Percentiles rank a stretch among this genome's conserved stretches.
These are phyloP conservation scores for Acidomyces sp. DNA, from an alignment of 495 filamentous ascomycete species.

Conservation along the genomic window DNA sequence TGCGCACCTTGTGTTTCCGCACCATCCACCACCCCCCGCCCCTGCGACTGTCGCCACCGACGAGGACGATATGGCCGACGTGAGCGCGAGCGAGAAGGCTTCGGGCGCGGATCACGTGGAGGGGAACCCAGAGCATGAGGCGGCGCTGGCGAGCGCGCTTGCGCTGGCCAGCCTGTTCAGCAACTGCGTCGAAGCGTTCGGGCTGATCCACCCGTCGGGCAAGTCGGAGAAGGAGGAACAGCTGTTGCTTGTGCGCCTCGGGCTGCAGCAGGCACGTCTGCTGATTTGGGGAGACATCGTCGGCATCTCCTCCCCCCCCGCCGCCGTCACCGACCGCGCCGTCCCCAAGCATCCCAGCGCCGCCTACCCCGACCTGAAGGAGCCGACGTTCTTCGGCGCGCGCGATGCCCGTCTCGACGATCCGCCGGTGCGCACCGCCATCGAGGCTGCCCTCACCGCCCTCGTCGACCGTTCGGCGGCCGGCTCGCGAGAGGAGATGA, in stretches of 20 bases:
- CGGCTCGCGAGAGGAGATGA: constrained; percentile 22
- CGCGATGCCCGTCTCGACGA: constrained; percentile 25
- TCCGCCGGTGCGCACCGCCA: constrained; percentile 6
- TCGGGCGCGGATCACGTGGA: constrained; percentile 8
- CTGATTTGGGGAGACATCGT: constrained; percentile 28
- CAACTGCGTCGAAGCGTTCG: constrained; percentile 29
- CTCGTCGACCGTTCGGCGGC: constrained; percentile 14
- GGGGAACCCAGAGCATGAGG: constrained; percentile 15
- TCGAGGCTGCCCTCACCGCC: constrained; percentile 17
- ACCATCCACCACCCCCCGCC: no score
- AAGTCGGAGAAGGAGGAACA: constrained; percentile 22
- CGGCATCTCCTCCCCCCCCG: constrained; percentile 25
- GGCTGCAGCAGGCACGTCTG: constrained; percentile 27
- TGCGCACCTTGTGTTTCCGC: no score
- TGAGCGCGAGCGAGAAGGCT: no score
- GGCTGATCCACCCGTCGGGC: constrained; percentile 22
- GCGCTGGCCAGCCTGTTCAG: constrained; percentile 27
- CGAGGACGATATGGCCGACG: no score
- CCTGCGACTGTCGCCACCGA: no score
- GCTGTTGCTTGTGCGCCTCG: constrained; percentile 23
- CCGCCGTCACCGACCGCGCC: constrained; percentile 22
- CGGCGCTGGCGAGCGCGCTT: constrained; percentile 21
- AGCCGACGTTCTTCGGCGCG: constrained; percentile 24
- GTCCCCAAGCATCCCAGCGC: constrained; percentile 24
- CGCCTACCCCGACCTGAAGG: constrained; percentile 24